Conservation (phyloP, 345 rosid genomes). For the Camelina hispida region DNA sequence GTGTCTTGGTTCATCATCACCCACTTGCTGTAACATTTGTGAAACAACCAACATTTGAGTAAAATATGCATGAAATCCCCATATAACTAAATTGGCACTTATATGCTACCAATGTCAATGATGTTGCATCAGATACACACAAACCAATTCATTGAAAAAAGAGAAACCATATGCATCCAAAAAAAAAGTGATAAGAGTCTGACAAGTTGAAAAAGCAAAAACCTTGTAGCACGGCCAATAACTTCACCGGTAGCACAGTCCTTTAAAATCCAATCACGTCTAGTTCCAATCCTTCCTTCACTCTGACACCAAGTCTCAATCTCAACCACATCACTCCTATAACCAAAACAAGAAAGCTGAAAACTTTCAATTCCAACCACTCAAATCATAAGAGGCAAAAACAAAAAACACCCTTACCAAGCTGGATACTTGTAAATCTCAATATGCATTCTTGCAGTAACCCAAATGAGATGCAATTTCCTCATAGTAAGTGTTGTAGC, state of each 20-base stretch:
- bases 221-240: constrained; percentile 95
- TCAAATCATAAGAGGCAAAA: background rate
- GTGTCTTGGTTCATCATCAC: constrained; percentile 99
- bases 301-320: constrained; percentile 97
- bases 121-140: background rate
- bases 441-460: constrained; percentile 97
- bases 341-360: constrained; percentile 2
- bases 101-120: constrained; percentile 11
- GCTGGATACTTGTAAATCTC: constrained; percentile 94
- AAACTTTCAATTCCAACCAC: constrained; percentile 19
- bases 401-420: constrained; percentile 53
- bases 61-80: background rate
- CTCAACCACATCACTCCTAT: constrained; percentile 95
- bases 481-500: constrained; percentile 87
- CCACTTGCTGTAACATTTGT: constrained; percentile 71
- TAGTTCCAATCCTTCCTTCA: constrained; percentile 95
- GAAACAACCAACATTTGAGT: background rate
- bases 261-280: constrained; percentile 88
- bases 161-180: background rate
- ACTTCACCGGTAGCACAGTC: constrained; percentile 74
- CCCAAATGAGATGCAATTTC: constrained; percentile 98
- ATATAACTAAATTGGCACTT: background rate
- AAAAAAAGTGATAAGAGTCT: no score
- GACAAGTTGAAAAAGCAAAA: background rate
- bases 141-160: background rate